Evolutionary conservation across 805 yeast species (phyloP), one percentile per base, ranked within the genome.

Genomic region (Cyberlindnera lachancei): DNA sequence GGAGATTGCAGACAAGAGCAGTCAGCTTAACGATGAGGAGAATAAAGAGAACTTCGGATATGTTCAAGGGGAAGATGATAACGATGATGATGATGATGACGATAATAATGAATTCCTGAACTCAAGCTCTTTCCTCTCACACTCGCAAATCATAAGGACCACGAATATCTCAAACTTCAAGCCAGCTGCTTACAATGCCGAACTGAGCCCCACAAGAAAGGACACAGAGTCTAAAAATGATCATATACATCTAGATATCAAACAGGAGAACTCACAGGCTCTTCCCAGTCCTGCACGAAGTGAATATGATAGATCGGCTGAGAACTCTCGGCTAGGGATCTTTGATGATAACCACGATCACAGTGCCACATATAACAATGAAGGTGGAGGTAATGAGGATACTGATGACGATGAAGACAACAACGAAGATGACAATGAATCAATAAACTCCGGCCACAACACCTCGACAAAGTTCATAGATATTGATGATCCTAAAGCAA

Each of bases 71-170:
- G n/a, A n/a, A n/a, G n/a, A n/a, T n/a, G n/a, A n/a, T n/a, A n/a
- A 25, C 4, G 31, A 33, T 13, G 35, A 39, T 15, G 15, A 17
- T 6, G 26, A 29, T 14, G 44, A 40, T 23, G 45, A 40, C 9
- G 28, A 17, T 3, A 33, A 39, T 6, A 48, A 50, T 20, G 53
- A 47, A 29, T 48, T 46, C 20, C 27, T 50, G 12, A 38, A 51
- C 32, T 51, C 56, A 11, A 46, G 50, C 30, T 40, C 56, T 1
- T 50, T 51, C 31, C 30, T 51, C 5, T 42, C 54, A 3, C 38
- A 44, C 17, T 50, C 56, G 3, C 45, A 50, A 34, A 50, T 51
- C 15, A 44, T 51, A 12, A 23, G 50, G 14, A 27, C 45, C 0
- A 33, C 46, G 4, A 51, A 51, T 22, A 38, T 51, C 9, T 28